Percentiles rank a stretch among this genome's conserved stretches.
Evolutionary conservation across 352 stramenopile genomes (phyloP).

Genomic region (Phytophthora tubulina): DNA sequence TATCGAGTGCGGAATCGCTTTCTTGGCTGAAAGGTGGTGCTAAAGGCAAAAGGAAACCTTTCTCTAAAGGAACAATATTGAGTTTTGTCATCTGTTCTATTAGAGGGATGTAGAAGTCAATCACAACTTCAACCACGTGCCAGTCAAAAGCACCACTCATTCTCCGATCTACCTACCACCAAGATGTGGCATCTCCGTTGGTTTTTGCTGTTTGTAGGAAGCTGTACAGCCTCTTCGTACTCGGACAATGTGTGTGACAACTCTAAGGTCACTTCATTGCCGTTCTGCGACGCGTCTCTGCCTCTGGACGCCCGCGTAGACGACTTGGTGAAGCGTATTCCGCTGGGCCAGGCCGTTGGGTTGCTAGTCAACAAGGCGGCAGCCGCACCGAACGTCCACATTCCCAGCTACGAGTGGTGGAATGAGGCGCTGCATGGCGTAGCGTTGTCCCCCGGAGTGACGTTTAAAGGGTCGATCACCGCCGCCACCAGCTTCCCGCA

Average conservation of each 20-base stretch:
- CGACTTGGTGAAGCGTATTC: constrained; percentile 74
- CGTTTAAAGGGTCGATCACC: constrained; percentile 56
- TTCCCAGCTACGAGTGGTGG: constrained; percentile 91
- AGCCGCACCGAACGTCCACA: constrained; percentile 30
- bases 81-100: background rate
- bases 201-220: constrained; percentile 18
- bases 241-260: constrained; percentile 65
- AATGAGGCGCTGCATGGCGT: constrained; percentile 92
- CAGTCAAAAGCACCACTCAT: constrained; percentile 11
- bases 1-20: constrained; percentile 23
- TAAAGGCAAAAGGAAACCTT: constrained; percentile 26
- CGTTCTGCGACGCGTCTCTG: constrained; percentile 76
- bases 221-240: constrained; percentile 28
- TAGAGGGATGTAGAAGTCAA: constrained; percentile 21
- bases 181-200: constrained; percentile 19
- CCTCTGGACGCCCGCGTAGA: constrained; percentile 65
- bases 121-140: constrained; percentile 36
- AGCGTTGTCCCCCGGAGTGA: constrained; percentile 72
- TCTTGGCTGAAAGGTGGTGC: constrained; percentile 14
- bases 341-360: constrained; percentile 70
- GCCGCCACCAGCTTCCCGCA: constrained; percentile 93
- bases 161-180: constrained; percentile 15
- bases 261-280: constrained; percentile 48
- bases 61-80: constrained; percentile 11
- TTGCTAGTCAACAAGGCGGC: constrained; percentile 76